Base-by-base conservation (phyloP, 108 stramenopile species). In the Bacterosira constricta region DNA sequence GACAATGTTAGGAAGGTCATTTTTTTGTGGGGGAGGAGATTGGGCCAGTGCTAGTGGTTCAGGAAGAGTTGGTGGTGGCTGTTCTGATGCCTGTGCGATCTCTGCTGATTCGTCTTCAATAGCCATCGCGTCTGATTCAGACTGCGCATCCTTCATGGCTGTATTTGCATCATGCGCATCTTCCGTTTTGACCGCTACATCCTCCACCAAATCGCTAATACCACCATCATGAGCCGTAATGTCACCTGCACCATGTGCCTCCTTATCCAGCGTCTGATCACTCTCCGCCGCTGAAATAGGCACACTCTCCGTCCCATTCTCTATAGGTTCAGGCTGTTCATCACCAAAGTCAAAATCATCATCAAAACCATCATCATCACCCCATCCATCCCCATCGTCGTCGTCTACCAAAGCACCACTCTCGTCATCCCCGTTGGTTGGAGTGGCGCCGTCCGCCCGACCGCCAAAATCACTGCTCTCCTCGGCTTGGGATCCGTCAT, bases 1-100 rank as follows among this genome's bases (percentile, higher is more conserved):
- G 39, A 79, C 73, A 0, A 45, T 38, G 6, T 45, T 66, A 32
- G 68, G 44, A 51, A 50, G 11, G 32, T 1, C 32, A 34, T 6
- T 18, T 44, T n/a, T 3, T 66, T 13, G 26, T 21, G 36, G 37
- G 18, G 31, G 35, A 15, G 66, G 18, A 23, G 61, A 3, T 57
- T 17, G 44, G 37, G 34, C 58, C 1, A n/a, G n/a, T n/a, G n/a
- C n/a, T n/a, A n/a, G n/a, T n/a, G n/a, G n/a, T n/a, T n/a, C n/a
- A n/a, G n/a, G n/a, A n/a, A n/a, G n/a, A n/a, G n/a, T n/a, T n/a
- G n/a, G n/a, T n/a, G n/a, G n/a, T n/a, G n/a, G n/a, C n/a, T n/a
- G n/a, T n/a, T n/a, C 11, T 7, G 18, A 13, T 31, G 38, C 65
- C 46, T 66, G 4, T 10, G 3, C 31, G 41, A 21, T 26, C 6